Evolutionary conservation across 2,329 filamentous ascomycete genomes (phyloP), one percentile per base, ranked within the genome.

Genomic region (Dichotomopilus funicola): DNA sequence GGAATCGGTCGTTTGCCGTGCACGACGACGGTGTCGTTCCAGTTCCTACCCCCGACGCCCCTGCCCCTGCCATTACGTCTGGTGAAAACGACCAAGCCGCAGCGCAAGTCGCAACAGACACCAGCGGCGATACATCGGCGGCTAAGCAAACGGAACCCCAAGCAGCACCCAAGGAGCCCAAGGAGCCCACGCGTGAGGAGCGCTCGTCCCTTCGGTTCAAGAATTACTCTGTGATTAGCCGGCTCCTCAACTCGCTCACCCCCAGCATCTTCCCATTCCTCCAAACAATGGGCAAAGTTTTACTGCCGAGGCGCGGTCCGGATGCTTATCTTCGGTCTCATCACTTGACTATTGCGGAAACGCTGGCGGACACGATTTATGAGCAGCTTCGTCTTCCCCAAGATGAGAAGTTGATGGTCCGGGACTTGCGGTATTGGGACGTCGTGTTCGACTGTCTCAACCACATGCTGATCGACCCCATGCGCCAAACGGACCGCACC

Each of bases 201-300:
- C 68, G 71, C 52, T 64, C 68, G 2, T 66, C 71, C 13, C 65
- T 74, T 27, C 72, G 75, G n/a, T 83, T 75, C 62, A 72, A 87
- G 67, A 99, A 97, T 68, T 90, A 87, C 42, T 83, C 87, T 66
- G 86, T 82, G 10, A 77, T 97, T 45, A 82, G 87, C 40, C 86
- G 85, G 62, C 75, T 97, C 9, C 78, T 97, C 10, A 86, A 87
- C 64, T 86, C 89, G 37, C 81, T 95, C 63, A 85, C 91, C 27
- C 84, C 85, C 7, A 86, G 86, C 3, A 87, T 91, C n/a, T 87
- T 89, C 13, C 86, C 88, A 0, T 88, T 97, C 63, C 87, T 96
- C 67, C 89, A 95, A 65, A 86, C 85, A 1, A 75, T 97, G 44
- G 92, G 92, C 10, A 94, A 90, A 69, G 82, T 87, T 12, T 75